These are phyloP conservation scores for Musa troglodytarum DNA, from an alignment of 176 grass and related monocot species.

Conservation along the genomic window DNA sequence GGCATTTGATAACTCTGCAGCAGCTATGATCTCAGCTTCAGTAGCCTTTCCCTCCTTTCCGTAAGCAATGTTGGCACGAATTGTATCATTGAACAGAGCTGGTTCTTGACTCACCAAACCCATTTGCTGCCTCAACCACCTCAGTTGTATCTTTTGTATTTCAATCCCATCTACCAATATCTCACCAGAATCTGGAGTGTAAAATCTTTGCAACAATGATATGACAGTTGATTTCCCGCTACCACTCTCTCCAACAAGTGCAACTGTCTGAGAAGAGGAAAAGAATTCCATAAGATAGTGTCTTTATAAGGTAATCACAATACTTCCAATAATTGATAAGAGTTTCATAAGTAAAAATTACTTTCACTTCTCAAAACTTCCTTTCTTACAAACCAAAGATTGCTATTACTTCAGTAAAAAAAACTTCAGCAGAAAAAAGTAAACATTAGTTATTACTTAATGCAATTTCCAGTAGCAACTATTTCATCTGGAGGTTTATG, in stretches of 20 bases:
- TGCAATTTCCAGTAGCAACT: neutral
- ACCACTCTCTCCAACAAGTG: slow-evolving; percentile 91
- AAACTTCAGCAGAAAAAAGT: neutral
- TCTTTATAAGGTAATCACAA: no score
- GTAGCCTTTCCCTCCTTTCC: slow-evolving; percentile 78
- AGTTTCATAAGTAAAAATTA: neutral
- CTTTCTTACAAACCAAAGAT: neutral
- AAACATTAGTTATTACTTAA: no score
- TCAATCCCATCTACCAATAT: slow-evolving; percentile 84
- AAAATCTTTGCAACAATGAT: slow-evolving; percentile 84
- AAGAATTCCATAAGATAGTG: neutral
- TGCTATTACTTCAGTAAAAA: neutral
- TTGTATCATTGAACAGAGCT: slow-evolving; percentile 77
- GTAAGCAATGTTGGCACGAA: slow-evolving; percentile 84
- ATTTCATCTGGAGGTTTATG: neutral
- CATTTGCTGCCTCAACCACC: slow-evolving; percentile 95
- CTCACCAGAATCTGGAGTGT: slow-evolving; percentile 64
- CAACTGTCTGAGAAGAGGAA: slow-evolving; percentile 57
- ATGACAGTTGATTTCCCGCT: slow-evolving; percentile 95
- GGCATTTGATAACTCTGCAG: slow-evolving; percentile 78
- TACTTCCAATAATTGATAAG: neutral
- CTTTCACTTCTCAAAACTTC: neutral
- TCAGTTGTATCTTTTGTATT: slow-evolving; percentile 80
- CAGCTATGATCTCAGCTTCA: slow-evolving; percentile 65
- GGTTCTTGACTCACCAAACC: slow-evolving; percentile 97